Conservation (phyloP, 1,284 basidiomycete genomes). For the Sparassis latifolia region DNA sequence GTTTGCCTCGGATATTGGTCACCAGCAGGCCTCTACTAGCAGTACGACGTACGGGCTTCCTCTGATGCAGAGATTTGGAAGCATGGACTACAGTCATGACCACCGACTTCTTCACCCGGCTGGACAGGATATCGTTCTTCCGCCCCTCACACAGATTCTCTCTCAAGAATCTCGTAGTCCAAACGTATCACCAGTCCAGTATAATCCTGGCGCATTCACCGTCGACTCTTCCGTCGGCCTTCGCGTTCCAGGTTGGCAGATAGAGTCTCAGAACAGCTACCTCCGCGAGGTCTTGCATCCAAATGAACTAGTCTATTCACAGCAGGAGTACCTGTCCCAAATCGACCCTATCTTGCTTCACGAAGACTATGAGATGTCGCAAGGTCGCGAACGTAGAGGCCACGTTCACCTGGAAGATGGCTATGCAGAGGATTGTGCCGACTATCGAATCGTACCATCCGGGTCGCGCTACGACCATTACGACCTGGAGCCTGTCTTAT, state of each 20-base stretch:
- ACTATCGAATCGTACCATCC: no score
- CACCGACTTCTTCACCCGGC: not conserved
- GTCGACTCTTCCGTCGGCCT: not conserved
- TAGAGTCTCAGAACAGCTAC: no score
- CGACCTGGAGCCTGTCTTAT: no score
- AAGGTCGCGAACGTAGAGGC: no score
- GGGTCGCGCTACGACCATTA: no score
- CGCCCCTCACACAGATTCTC: conserved; percentile 3
- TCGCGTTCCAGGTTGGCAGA: no score
- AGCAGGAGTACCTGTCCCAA: not conserved
- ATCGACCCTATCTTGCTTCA: conserved; percentile 1
- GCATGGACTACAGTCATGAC: not conserved
- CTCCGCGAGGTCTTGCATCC: no score
- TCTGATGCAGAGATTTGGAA: not conserved
- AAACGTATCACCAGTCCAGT: not conserved
- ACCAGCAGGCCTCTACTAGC: not conserved
- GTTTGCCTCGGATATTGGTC: not conserved
- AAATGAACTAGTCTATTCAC: no score
- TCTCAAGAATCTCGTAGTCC: not conserved
- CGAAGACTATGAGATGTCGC: not conserved
- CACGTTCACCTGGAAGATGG: no score
- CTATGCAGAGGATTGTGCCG: no score
- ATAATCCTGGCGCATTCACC: not conserved
- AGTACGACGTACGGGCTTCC: not conserved
- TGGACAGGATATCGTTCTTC: not conserved